phyloP scores from a whole-genome alignment of 1,139 yeast species.

The Hemisphaericaspora subhashii region DNA sequence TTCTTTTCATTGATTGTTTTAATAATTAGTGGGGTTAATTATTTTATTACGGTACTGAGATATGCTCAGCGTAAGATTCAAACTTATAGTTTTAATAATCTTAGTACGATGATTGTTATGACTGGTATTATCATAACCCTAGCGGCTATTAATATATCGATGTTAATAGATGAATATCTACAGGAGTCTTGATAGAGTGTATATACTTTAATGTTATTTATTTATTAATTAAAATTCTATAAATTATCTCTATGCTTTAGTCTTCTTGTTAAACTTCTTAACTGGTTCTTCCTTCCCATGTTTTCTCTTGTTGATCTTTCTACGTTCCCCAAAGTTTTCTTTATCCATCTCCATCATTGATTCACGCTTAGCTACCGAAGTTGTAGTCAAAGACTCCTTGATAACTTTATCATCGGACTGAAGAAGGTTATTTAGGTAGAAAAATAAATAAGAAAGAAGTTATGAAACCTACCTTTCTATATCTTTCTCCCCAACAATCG shows the following conservation, averaged over 20 bases:
- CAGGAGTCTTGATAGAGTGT: no score
- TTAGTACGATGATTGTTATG: slow-evolving; percentile 40
- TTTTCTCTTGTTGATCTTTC: slow-evolving; percentile 54
- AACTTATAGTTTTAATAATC: slow-evolving; percentile 39
- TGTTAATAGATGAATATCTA: slow-evolving; percentile 39
- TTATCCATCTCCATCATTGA: slow-evolving; percentile 91
- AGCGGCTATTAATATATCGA: slow-evolving; percentile 42
- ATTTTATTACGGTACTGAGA: slow-evolving; percentile 45
- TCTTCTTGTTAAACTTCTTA: slow-evolving; percentile 2
- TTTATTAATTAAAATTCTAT: background rate
- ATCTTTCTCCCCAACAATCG: slow-evolving; percentile 84
- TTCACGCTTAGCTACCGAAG: slow-evolving; percentile 84
- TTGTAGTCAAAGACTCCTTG: slow-evolving; percentile 62
- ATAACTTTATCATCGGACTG: slow-evolving; percentile 79
- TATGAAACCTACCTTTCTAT: no score
- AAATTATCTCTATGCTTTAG: background rate
- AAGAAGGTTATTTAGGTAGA: no score
- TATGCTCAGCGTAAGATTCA: slow-evolving; percentile 45
- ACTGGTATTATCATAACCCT: slow-evolving; percentile 37
- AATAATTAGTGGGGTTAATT: slow-evolving; percentile 43
- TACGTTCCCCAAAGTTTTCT: slow-evolving; percentile 80
- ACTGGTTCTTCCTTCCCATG: slow-evolving; percentile 16
- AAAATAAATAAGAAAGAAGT: no score
- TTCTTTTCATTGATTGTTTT: slow-evolving; percentile 42
- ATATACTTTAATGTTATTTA: background rate